Percentiles rank a stretch among this genome's conserved stretches.
These are phyloP conservation scores for Warburgia ugandensis DNA, from an alignment of 164 flowering plant genomes.

Conservation along the genomic window DNA sequence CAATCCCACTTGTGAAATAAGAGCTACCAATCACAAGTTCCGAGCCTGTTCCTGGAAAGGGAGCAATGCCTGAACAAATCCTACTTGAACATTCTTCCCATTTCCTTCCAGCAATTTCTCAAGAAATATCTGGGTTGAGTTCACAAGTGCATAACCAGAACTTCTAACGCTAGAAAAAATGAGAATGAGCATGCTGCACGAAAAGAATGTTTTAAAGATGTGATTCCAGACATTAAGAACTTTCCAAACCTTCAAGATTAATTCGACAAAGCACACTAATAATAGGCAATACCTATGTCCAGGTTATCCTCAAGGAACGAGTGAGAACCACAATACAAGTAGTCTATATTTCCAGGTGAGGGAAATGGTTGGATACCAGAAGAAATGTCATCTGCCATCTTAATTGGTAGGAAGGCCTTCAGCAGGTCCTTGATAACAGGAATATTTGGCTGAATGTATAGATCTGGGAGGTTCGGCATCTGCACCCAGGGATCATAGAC, in stretches of 20 bases:
- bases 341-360: constrained; percentile 47
- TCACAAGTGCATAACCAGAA: constrained; percentile 43
- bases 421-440: constrained; percentile 42
- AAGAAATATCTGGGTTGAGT: constrained; percentile 29
- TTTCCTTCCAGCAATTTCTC: constrained; percentile 22
- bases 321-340: constrained; percentile 58
- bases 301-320: constrained; percentile 48
- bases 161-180: constrained; percentile 56
- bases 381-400: constrained; percentile 24
- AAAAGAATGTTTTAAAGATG: constrained; percentile 7
- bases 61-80: constrained; percentile 23
- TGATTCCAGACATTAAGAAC: not conserved
- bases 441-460: constrained; percentile 25
- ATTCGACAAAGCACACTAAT: constrained; percentile 4
- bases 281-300: constrained; percentile 34
- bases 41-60: constrained; percentile 37
- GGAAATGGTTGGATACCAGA: constrained; percentile 36
- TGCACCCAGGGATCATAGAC: constrained; percentile 19
- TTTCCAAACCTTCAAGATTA: not conserved
- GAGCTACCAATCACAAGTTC: constrained; percentile 46
- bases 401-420: constrained; percentile 49
- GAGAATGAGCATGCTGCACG: constrained; percentile 62
- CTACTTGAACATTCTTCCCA: constrained; percentile 17
- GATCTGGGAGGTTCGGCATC: constrained; percentile 51
- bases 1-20: constrained; percentile 43